phyloP scores from a whole-genome alignment of 176 grass and related monocot species.

The Coix lacrymajobi region DNA sequence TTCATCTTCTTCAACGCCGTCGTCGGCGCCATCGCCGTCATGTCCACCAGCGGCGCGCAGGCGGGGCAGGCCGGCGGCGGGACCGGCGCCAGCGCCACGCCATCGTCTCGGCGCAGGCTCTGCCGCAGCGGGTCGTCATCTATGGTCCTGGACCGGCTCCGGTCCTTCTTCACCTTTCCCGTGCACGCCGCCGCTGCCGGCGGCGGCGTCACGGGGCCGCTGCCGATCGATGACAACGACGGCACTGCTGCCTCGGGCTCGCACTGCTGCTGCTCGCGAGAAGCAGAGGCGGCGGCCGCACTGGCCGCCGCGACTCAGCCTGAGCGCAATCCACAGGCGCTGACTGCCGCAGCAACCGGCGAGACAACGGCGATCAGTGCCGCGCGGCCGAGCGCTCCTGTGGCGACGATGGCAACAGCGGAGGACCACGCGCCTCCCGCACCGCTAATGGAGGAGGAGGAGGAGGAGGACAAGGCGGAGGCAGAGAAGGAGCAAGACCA shows the following conservation, averaged over 20 bases:
- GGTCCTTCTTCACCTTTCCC: conserved; percentile 12
- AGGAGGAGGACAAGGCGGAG: neutral
- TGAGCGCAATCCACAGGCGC: neutral
- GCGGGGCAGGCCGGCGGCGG: neutral
- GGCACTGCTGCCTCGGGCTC: neutral
- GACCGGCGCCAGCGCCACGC: neutral
- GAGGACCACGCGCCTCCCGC: neutral
- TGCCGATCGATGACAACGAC: neutral
- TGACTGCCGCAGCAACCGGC: neutral
- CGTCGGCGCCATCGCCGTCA: conserved; percentile 14
- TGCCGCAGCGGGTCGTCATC: conserved; percentile 30
- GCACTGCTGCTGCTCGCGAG: neutral
- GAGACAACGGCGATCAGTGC: neutral
- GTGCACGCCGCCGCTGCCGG: too few relatives aligned
- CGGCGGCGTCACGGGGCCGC: too few relatives aligned
- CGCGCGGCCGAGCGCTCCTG: neutral
- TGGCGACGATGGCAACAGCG: neutral
- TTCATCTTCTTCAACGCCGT: conserved; percentile 35
- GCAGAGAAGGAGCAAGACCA: neutral
- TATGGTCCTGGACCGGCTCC: conserved; percentile 3
- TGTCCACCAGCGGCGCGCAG: neutral
- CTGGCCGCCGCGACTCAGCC: too few relatives aligned
- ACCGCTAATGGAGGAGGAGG: neutral
- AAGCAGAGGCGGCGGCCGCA: neutral
- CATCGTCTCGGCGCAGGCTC: neutral